Conservation (phyloP, 164 flowering plant species). For the Aristolochia californica region DNA sequence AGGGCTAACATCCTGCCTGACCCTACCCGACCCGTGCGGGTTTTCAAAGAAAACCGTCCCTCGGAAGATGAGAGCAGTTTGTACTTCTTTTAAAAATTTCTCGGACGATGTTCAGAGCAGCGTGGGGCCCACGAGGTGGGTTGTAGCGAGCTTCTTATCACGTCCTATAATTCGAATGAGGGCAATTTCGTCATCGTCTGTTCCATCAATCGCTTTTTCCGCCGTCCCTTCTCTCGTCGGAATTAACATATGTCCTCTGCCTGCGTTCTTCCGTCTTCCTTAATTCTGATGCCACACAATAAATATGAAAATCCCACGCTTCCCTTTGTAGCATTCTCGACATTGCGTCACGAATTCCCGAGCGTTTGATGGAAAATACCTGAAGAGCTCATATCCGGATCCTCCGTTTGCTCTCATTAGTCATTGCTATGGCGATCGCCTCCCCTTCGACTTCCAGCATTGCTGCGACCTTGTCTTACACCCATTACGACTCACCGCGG, state of each 20-base stretch:
- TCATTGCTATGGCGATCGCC: slow-evolving; percentile 8
- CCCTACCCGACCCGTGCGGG: no score
- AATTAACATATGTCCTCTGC: background rate
- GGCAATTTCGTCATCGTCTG: no score
- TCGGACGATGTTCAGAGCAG: no score
- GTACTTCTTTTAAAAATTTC: no score
- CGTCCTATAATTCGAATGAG: no score
- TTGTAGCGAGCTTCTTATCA: no score
- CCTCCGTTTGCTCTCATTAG: background rate
- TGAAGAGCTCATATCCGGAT: background rate
- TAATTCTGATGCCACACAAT: background rate
- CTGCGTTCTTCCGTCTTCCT: background rate
- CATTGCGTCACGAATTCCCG: background rate
- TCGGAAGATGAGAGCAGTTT: no score
- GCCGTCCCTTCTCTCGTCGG: background rate
- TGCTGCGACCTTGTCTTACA: background rate
- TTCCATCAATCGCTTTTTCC: no score
- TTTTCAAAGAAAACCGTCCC: no score
- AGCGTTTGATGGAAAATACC: no score
- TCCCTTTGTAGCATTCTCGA: background rate
- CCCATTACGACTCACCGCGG: background rate
- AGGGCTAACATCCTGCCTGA: no score
- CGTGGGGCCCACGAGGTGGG: no score
- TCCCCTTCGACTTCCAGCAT: background rate
- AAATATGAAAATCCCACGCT: background rate